Base-by-base conservation (phyloP, 805 yeast genomes). In the Kuraishia ogatae region DNA sequence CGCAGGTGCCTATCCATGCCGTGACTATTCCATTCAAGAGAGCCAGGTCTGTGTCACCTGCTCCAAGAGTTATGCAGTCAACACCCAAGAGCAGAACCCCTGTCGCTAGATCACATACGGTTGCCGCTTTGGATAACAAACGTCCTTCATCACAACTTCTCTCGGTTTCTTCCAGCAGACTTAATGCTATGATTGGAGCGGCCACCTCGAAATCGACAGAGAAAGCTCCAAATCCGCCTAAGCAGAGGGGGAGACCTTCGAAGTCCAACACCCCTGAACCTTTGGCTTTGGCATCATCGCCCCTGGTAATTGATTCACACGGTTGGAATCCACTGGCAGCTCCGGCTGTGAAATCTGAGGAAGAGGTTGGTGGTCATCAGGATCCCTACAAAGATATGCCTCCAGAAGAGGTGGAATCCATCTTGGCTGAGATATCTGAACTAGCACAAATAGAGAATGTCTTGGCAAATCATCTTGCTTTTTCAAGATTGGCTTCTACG, bases 381-480 rank as follows among this genome's bases (percentile, higher is more conserved):
- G 52, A 24, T 8, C 52, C 39, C 21, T 54, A 46, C 39, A 43
- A 39, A 10, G 46, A 43, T 22, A 24, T 54, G 39, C 17, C 53
- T 10, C 51, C 62, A 50, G 60, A 63, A 56, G 69, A 70, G 50
- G 55, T 71, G 7, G 64, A 66, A 1, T 57, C 60, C 19, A 56
- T 71, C 17, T 56, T 75, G 7, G 52, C 62, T 1, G 66, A 65
- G 2, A 67, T 81, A 20, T 63, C 72, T 3, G 77, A 79, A 50
- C 63, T 81, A 50, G 71, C 69, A 2, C 84, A 82, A 51, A 73
- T 89, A 51, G 78, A 78, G 53, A 85, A 86, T 66, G 78, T 89
- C 11, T 72, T 91, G 52, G 78, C 83, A 50, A 94, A 94, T 65
- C 94, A 89, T 67, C 75, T 93, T 56, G 97, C 98, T 17, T 94